phyloP scores from a whole-genome alignment of 495 filamentous ascomycete genomes.

The Aspergillus sclerotioniger region DNA sequence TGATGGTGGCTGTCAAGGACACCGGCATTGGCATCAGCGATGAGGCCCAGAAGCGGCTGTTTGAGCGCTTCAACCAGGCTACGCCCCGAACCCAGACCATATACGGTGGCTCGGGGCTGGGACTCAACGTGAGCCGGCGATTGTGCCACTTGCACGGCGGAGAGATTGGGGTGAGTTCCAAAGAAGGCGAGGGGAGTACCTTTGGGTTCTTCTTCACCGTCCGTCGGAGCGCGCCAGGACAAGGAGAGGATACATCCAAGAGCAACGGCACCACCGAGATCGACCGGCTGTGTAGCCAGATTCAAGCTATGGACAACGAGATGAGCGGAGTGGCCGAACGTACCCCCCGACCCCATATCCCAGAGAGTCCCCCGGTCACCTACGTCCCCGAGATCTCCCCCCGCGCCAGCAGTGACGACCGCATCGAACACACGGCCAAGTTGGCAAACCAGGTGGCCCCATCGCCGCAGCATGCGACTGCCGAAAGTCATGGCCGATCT shows the following conservation, averaged over 20 bases:
- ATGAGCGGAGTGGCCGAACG: too few species aligned
- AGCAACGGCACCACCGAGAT: slow-evolving; percentile 15
- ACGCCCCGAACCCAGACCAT: slow-evolving; percentile 74
- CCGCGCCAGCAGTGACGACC: too few species aligned
- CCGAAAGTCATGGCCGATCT: too few species aligned
- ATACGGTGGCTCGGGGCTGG: slow-evolving; percentile 81
- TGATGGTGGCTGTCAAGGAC: slow-evolving; percentile 74
- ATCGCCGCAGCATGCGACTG: too few species aligned
- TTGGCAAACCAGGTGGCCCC: too few species aligned
- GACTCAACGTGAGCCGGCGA: slow-evolving; percentile 76
- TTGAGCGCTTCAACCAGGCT: slow-evolving; percentile 79
- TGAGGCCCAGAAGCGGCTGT: slow-evolving; percentile 70
- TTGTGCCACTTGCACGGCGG: slow-evolving; percentile 81
- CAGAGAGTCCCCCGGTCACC: too few species aligned
- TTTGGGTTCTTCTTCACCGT: slow-evolving; percentile 82
- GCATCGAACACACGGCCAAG: too few species aligned
- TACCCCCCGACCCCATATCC: too few species aligned
- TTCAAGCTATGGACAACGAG: slow-evolving; percentile 22
- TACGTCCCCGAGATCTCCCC: too few species aligned
- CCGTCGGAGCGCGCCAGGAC: slow-evolving; percentile 33
- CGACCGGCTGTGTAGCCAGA: slow-evolving; percentile 21
- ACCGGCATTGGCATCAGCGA: slow-evolving; percentile 74
- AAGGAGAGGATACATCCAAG: slow-evolving; percentile 25
- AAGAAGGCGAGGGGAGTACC: slow-evolving; percentile 70
- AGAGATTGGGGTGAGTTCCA: slow-evolving; percentile 75